Evolutionary conservation across 352 stramenopile species (phyloP), one percentile per base, ranked within the genome.

Genomic region (Pythium rishiriense): DNA sequence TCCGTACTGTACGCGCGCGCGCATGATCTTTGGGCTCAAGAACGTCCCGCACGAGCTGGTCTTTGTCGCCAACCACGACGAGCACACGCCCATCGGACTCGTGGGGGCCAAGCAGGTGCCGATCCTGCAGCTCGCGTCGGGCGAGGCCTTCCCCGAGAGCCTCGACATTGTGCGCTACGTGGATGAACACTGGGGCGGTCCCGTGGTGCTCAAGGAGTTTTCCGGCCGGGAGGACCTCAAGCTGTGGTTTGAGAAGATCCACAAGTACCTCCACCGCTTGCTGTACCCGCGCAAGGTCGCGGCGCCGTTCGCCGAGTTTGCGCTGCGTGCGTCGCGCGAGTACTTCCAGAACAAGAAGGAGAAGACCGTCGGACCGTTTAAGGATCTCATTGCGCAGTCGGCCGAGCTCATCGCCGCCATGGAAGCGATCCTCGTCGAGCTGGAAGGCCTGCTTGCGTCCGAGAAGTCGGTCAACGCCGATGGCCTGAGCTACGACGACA

Each of bases 341-440:
- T 85, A 83, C 69, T 85, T 79, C 62, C 78, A 76, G 48, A 69
- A 66, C 52, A 85, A 85, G 70, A 85, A 85, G 67, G 76, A 85
- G 65, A 73, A 79, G 64, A 75, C 64, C 63, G 72, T 85, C 48
- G 76, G 72, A 17, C 58, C 75, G 1, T 86, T 86, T 52, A 69
- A 62, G 19, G 68, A 78, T 21, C 72, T 74, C 39, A 35, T 82
- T 14, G 70, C 63, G 43, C 72, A 83, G 49, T 75, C 63, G 2
- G 63, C 73, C 10, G 66, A 81, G 66, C 58, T 76, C 14, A 68
- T 87, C 25, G 63, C 62, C n/a, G 52, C 78, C 60, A 67, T 76
- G 45, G 81, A 87, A 60, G 48, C 58, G 58, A 61, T 73, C 66
- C 64, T 87, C 3, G 41, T 65, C 45, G 48, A 79, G 37, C 68